A percentile compares a stretch with the other conserved stretches of the same genome.
Evolutionary conservation across 2,329 filamentous ascomycete genomes (phyloP).

Genomic region (Fusarium acutatum): DNA sequence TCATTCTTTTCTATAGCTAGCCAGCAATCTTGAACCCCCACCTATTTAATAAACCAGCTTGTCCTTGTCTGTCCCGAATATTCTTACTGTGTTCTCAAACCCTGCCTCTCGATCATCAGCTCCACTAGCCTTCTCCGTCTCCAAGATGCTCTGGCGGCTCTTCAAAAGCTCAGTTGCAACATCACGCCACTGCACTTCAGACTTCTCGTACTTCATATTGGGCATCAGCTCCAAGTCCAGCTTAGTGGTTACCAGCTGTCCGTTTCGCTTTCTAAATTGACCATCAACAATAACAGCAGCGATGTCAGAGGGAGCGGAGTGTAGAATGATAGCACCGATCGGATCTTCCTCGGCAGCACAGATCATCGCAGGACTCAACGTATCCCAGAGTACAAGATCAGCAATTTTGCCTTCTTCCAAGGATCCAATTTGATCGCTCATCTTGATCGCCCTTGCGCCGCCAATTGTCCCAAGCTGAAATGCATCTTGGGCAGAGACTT

Average conservation of each 20-base stretch:
- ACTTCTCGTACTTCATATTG: background rate
- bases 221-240: background rate
- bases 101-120: background rate
- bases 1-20: background rate
- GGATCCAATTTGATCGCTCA: background rate
- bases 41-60: background rate
- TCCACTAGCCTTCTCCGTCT: background rate
- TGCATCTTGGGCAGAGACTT: background rate
- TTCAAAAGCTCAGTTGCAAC: background rate
- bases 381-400: conserved; percentile 4
- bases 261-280: conserved; percentile 1
- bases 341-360: conserved; percentile 3
- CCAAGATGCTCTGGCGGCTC: background rate
- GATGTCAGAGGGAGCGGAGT: background rate
- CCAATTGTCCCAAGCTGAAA: conserved; percentile 5
- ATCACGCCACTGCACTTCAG: background rate
- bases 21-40: rapidly evolving
- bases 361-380: background rate
- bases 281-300: conserved; percentile 8
- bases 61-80: background rate
- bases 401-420: conserved; percentile 4
- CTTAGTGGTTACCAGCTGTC: background rate
- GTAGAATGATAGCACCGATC: background rate
- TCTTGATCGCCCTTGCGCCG: background rate
- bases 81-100: background rate